Evolutionary conservation across 1,139 yeast genomes (phyloP).

Genomic region (Magnusiomyces sp.): DNA sequence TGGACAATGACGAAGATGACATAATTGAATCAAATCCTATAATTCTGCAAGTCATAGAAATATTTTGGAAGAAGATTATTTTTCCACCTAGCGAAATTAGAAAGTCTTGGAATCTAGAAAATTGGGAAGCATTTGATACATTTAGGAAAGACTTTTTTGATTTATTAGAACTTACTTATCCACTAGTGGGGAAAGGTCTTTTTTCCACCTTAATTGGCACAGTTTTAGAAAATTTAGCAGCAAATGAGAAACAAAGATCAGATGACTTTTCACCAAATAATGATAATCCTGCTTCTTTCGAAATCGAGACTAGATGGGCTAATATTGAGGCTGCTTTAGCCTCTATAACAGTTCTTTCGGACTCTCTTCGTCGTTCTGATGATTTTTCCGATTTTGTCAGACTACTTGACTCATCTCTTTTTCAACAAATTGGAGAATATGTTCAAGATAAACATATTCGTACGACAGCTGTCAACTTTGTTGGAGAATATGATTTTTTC

Average conservation of each 20-base stretch:
- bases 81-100: constrained; percentile 29
- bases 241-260: background rate
- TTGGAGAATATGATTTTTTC: constrained; percentile 31
- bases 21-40: constrained; percentile 30
- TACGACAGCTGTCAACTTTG: constrained; percentile 31
- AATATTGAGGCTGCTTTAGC: constrained; percentile 66
- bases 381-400: constrained; percentile 7
- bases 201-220: constrained; percentile 44
- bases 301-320: constrained; percentile 25
- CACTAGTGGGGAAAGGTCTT: constrained; percentile 51
- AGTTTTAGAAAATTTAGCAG: constrained; percentile 27
- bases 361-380: constrained; percentile 25
- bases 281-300: too few species aligned
- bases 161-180: constrained; percentile 59
- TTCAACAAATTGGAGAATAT: constrained; percentile 23
- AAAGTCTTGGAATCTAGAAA: constrained; percentile 24
- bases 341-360: constrained; percentile 44
- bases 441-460: constrained; percentile 22
- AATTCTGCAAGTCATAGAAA: constrained; percentile 40
- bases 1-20: constrained; percentile 42
- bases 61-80: constrained; percentile 58
- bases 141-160: constrained; percentile 72
- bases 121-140: constrained; percentile 48
- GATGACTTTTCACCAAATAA: background rate
- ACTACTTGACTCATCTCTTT: constrained; percentile 22